These are phyloP conservation scores for Phylloporus sp. DNA, from an alignment of 768 basidiomycete species.

Conservation along the genomic window DNA sequence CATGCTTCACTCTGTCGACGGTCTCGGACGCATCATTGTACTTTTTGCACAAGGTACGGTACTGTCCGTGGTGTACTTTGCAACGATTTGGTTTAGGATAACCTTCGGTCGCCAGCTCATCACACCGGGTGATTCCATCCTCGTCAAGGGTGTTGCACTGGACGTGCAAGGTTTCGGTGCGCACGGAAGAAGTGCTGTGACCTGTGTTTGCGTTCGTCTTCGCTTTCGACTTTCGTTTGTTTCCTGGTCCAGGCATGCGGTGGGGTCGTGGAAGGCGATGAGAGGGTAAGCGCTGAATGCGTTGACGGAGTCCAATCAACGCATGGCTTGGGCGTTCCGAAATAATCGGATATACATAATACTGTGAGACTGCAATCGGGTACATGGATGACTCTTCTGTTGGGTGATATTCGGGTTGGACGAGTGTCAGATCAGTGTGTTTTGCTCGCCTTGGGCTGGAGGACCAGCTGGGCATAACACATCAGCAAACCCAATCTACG, in stretches of 20 bases:
- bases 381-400: not conserved
- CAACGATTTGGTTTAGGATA: constrained; percentile 18
- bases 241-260: not conserved
- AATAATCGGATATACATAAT: not conserved
- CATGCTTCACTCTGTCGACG: constrained; percentile 19
- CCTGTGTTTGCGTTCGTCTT: not conserved
- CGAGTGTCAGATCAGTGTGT: too few relatives aligned
- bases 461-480: too few relatives aligned
- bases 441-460: too few relatives aligned
- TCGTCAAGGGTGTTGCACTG: constrained; percentile 21
- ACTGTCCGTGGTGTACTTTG: constrained; percentile 25
- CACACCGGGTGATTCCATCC: constrained; percentile 26
- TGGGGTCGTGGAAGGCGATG: not conserved
- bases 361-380: too few relatives aligned
- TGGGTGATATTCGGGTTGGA: too few relatives aligned
- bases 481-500: too few relatives aligned
- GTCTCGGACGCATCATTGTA: constrained; percentile 28
- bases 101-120: constrained; percentile 18
- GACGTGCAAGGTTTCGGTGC: not conserved
- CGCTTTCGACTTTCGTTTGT: not conserved
- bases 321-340: not conserved
- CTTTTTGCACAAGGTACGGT: constrained; percentile 17
- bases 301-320: not conserved
- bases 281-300: not conserved
- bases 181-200: not conserved